A percentile compares a stretch with the other conserved stretches of the same genome.
Conservation (phyloP, 805 yeast genomes). For the Barnettozyma wickerhamii region DNA sequence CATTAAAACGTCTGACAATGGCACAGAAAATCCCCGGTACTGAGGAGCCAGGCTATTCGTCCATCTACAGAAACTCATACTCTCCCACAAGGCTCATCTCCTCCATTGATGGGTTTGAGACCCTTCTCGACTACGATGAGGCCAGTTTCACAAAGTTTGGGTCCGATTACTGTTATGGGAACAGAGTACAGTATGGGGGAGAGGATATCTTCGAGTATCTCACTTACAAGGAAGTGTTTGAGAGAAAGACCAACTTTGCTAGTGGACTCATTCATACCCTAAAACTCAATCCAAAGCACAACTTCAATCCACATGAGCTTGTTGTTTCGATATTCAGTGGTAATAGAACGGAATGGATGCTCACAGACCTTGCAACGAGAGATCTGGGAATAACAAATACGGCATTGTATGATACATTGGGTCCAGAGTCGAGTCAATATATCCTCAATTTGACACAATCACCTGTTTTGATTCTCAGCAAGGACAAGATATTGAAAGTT, state of each 20-base stretch:
- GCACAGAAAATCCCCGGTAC: slow-evolving; percentile 15
- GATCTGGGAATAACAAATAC: slow-evolving; percentile 37
- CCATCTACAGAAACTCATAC: slow-evolving; percentile 36
- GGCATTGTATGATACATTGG: slow-evolving; percentile 52
- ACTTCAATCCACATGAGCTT: slow-evolving; percentile 27
- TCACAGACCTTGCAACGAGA: slow-evolving; percentile 52
- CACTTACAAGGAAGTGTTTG: slow-evolving; percentile 36
- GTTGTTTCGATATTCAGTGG: slow-evolving; percentile 49
- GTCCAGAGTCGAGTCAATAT: slow-evolving; percentile 55
- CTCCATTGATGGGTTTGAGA: slow-evolving; percentile 27
- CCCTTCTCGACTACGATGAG: slow-evolving; percentile 37
- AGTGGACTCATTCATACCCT: slow-evolving; percentile 40
- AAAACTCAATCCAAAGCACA: slow-evolving; percentile 6
- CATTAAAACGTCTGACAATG: too few relatives aligned
- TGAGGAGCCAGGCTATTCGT: slow-evolving; percentile 36
- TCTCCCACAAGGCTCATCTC: slow-evolving; percentile 23
- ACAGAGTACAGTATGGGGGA: slow-evolving; percentile 26
- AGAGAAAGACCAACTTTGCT: slow-evolving; percentile 42
- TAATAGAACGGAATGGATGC: slow-evolving; percentile 59
- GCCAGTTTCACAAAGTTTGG: slow-evolving; percentile 32
- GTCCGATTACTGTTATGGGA: slow-evolving; percentile 14
- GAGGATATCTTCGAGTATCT: slow-evolving; percentile 31
- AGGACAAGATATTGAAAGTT: slow-evolving; percentile 38
- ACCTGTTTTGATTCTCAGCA: slow-evolving; percentile 55
- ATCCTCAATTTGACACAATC: slow-evolving; percentile 55